These are phyloP conservation scores for Fragilaria radians DNA, from an alignment of 108 stramenopile genomes.

Conservation along the genomic window DNA sequence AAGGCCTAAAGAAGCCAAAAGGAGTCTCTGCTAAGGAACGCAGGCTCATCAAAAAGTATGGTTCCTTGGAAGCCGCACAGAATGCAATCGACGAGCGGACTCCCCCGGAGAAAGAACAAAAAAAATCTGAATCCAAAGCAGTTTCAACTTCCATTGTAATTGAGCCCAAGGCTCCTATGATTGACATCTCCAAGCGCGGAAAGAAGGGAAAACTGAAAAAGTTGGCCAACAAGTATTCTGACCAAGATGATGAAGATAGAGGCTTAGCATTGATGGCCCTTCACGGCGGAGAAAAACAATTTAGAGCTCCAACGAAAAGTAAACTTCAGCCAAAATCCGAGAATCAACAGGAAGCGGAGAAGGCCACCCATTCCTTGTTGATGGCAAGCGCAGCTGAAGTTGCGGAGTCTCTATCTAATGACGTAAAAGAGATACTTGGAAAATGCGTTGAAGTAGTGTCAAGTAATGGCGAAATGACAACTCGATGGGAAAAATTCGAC, in stretches of 20 bases:
- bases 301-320: slow-evolving; percentile 41
- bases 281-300: slow-evolving; percentile 70
- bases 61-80: slow-evolving; percentile 52
- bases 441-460: slow-evolving; percentile 52
- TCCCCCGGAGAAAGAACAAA: slow-evolving; percentile 13
- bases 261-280: slow-evolving; percentile 87
- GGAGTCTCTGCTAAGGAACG: slow-evolving; percentile 65
- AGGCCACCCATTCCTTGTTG: slow-evolving; percentile 60
- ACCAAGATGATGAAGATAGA: slow-evolving; percentile 97
- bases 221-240: slow-evolving; percentile 78
- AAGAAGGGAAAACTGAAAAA: slow-evolving; percentile 64
- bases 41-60: slow-evolving; percentile 66
- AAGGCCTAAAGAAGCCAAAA: slow-evolving; percentile 37
- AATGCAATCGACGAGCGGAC: slow-evolving; percentile 28
- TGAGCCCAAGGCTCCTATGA: slow-evolving; percentile 47
- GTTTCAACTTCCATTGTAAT: slow-evolving; percentile 7
- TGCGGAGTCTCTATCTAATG: slow-evolving; percentile 40
- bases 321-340: slow-evolving; percentile 24
- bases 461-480: slow-evolving; percentile 27
- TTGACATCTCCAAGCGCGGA: slow-evolving; percentile 40
- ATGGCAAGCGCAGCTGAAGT: slow-evolving; percentile 52
- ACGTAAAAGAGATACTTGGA: slow-evolving; percentile 40
- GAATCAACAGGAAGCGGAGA: slow-evolving; percentile 58
- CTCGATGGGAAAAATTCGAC: slow-evolving; percentile 83
- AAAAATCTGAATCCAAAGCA: slow-evolving; percentile 1